phyloP scores from a whole-genome alignment of 495 filamentous ascomycete species.

The Penicillium tannophilum region DNA sequence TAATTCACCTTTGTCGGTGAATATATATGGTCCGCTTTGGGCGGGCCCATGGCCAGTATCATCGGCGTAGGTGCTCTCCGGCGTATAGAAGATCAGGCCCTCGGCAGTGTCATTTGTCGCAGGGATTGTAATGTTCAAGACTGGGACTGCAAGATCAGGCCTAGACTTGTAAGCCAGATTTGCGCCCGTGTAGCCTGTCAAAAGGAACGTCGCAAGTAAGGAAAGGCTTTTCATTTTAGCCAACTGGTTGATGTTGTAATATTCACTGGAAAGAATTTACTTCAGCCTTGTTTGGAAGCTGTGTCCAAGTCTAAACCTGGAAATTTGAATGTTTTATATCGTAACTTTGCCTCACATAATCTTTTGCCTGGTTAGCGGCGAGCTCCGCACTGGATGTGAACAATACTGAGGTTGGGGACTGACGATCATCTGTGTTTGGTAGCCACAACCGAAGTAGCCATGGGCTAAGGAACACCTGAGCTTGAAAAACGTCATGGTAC shows the following conservation, averaged over 20 bases:
- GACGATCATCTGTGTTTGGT: conserved; percentile 11
- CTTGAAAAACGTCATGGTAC: background rate
- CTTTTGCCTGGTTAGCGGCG: background rate
- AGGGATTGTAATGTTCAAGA: conserved; percentile 52
- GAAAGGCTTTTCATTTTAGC: background rate
- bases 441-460: conserved; percentile 8
- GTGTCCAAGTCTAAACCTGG: too few species aligned
- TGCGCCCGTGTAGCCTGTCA: conserved; percentile 9
- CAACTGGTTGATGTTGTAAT: too few species aligned
- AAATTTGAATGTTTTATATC: too few species aligned
- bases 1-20: conserved; percentile 46
- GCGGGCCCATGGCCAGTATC: conserved; percentile 45
- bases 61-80: conserved; percentile 46
- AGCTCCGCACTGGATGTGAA: background rate
- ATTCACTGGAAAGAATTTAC: too few species aligned
- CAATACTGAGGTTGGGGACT: background rate
- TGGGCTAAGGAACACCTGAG: background rate
- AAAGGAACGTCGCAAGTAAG: background rate
- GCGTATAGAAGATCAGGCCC: conserved; percentile 53
- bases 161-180: conserved; percentile 39
- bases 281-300: too few species aligned
- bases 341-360: too few species aligned
- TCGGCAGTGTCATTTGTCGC: conserved; percentile 40
- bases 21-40: conserved; percentile 52
- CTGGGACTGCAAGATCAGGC: conserved; percentile 48